phyloP scores from a whole-genome alignment of 2,329 filamentous ascomycete species.

The Hymenoscyphus albidus region DNA sequence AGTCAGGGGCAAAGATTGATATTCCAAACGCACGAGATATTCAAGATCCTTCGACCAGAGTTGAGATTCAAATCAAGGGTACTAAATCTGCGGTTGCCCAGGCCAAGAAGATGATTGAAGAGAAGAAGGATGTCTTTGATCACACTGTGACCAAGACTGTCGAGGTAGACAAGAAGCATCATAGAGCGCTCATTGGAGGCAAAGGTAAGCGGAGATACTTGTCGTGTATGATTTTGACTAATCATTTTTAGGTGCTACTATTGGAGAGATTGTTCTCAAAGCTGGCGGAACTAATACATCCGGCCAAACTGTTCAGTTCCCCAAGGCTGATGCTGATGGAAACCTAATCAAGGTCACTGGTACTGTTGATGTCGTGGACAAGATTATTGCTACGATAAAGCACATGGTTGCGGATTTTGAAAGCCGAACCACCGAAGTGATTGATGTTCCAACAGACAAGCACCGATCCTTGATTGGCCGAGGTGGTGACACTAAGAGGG shows the following conservation, averaged over 20 bases:
- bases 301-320: conserved; percentile 90
- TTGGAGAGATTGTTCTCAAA: conserved; percentile 79
- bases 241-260: conserved; percentile 63
- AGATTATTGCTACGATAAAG: conserved; percentile 78
- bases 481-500: conserved; percentile 80
- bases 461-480: conserved; percentile 89
- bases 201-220: conserved; percentile 60
- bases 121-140: conserved; percentile 83
- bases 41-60: conserved; percentile 59
- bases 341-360: conserved; percentile 87
- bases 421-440: conserved; percentile 70
- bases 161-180: conserved; percentile 91
- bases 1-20: conserved; percentile 85
- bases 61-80: conserved; percentile 88
- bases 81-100: conserved; percentile 87
- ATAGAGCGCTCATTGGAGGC: conserved; percentile 82
- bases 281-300: conserved; percentile 85
- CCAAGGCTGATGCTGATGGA: conserved; percentile 78
- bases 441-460: conserved; percentile 86
- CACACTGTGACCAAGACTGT: conserved; percentile 81
- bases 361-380: conserved; percentile 77
- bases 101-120: conserved; percentile 84
- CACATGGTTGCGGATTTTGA: conserved; percentile 78
- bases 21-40: conserved; percentile 78
- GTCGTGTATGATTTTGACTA: conserved; percentile 1